phyloP scores from a whole-genome alignment of 75 land plant genomes.

The Pinus tabuliformis region DNA sequence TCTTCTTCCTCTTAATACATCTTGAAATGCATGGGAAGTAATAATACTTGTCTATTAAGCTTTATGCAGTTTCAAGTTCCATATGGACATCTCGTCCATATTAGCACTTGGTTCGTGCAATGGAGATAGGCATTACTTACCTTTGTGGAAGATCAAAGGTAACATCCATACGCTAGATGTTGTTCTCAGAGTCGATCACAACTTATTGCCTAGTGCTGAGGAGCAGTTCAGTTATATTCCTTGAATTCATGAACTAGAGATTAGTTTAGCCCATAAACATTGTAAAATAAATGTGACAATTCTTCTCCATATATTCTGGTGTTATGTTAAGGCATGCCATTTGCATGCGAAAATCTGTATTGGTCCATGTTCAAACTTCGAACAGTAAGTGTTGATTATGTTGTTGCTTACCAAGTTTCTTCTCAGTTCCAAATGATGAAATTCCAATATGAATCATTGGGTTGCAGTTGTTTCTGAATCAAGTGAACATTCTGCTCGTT shows the following conservation, averaged over 20 bases:
- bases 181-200: neutral
- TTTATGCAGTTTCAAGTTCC: neutral
- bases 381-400: neutral
- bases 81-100: neutral
- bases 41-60: neutral
- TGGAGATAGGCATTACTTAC: neutral
- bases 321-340: neutral
- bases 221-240: neutral
- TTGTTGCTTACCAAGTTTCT: neutral
- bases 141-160: neutral
- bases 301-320: neutral
- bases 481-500: neutral
- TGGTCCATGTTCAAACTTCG: neutral
- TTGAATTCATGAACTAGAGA: neutral
- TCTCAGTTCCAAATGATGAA: neutral
- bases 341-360: conserved; percentile 3
- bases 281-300: conserved; percentile 2
- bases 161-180: neutral
- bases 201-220: neutral
- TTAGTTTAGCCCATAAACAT: neutral
- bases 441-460: neutral
- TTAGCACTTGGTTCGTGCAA: neutral
- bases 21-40: neutral
- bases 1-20: neutral
- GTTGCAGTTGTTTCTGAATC: neutral